phyloP scores from a whole-genome alignment of 129 eudicot genomes.

The Flaveria sonorensis region DNA sequence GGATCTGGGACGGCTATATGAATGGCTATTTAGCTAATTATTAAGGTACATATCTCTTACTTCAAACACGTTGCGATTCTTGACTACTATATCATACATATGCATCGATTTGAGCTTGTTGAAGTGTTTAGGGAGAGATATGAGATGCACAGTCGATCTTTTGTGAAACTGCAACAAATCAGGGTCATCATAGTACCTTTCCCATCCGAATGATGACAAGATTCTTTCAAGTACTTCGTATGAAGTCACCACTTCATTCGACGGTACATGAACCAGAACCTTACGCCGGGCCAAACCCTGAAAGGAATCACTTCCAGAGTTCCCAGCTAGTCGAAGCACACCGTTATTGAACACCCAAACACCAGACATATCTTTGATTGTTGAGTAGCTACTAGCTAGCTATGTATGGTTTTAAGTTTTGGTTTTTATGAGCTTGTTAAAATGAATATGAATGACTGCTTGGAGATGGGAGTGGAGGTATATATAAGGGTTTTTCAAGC shows the following conservation, averaged over 20 bases:
- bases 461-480: constrained; percentile 32
- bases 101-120: constrained; percentile 81
- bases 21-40: background rate
- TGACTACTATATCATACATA: constrained; percentile 87
- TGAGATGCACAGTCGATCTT: constrained; percentile 4
- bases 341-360: constrained; percentile 97
- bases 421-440: constrained; percentile 6
- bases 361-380: constrained; percentile 63
- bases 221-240: constrained; percentile 57
- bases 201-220: constrained; percentile 68
- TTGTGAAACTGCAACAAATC: constrained; percentile 6
- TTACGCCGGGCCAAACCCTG: constrained; percentile 47
- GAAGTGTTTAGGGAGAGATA: constrained; percentile 42
- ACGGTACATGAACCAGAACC: constrained; percentile 56
- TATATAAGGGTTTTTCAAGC: constrained; percentile 42
- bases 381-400: background rate
- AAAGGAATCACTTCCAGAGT: constrained; percentile 60
- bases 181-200: constrained; percentile 84
- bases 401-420: constrained; percentile 1
- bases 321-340: constrained; percentile 73
- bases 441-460: constrained; percentile 16
- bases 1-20: no score
- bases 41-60: constrained; percentile 50
- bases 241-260: constrained; percentile 69
- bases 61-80: constrained; percentile 85